A percentile compares a stretch with the other conserved stretches of the same genome.
These are phyloP conservation scores for Entomortierella beljakovae DNA, from an alignment of 192 early-diverging fungal genomes.

Conservation along the genomic window DNA sequence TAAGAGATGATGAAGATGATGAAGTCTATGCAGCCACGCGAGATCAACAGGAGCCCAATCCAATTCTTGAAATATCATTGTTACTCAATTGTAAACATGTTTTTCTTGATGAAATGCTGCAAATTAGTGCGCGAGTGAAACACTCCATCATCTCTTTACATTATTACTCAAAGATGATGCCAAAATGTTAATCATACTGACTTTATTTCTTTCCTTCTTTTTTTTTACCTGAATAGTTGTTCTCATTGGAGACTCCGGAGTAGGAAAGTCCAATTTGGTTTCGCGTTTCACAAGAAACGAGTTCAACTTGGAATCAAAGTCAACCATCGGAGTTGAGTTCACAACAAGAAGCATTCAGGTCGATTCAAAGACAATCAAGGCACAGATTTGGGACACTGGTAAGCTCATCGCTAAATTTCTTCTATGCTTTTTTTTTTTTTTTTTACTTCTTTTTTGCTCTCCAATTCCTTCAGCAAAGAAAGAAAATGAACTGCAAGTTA, in stretches of 20 bases:
- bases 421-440: conserved; percentile 2
- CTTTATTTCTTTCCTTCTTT: conserved; percentile 3
- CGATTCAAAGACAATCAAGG: conserved; percentile 97
- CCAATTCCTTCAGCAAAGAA: not conserved
- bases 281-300: conserved; percentile 97
- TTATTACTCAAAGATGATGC: not conserved
- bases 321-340: conserved; percentile 99
- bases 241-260: conserved; percentile 94
- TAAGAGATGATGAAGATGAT: too few relatives aligned
- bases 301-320: conserved; percentile 98
- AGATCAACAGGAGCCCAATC: conserved; percentile 20
- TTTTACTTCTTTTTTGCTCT: conserved; percentile 4
- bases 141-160: not conserved
- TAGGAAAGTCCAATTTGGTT: conserved; percentile 98
- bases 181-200: not conserved
- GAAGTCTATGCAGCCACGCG: conserved; percentile 33
- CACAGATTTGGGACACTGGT: conserved; percentile 99
- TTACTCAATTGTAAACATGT: too few relatives aligned
- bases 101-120: not conserved
- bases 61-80: too few relatives aligned
- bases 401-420: conserved; percentile 8
- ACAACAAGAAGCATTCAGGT: conserved; percentile 96
- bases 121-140: not conserved
- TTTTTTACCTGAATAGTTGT: conserved; percentile 66
- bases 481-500: too few relatives aligned